A percentile compares a stretch with the other conserved stretches of the same genome.
These are phyloP conservation scores for Zygosaccharomyces pseudobailii DNA, from an alignment of 1,139 yeast genomes.

Conservation along the genomic window DNA sequence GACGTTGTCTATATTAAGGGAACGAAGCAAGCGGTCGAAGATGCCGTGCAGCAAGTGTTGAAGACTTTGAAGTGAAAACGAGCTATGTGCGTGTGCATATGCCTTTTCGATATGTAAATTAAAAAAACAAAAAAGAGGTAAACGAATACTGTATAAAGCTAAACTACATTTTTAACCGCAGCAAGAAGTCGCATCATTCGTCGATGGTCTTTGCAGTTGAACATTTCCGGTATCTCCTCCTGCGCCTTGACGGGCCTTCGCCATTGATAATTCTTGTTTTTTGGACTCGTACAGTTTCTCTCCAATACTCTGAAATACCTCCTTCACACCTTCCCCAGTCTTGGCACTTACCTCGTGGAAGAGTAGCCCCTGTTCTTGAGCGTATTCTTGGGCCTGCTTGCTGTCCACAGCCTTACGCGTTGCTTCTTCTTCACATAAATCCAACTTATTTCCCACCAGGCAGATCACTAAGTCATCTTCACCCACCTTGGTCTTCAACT, in stretches of 20 bases:
- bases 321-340: constrained; percentile 76
- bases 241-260: constrained; percentile 23
- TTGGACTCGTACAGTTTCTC: constrained; percentile 42
- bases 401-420: constrained; percentile 46
- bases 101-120: constrained; percentile 3
- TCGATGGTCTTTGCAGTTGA: constrained; percentile 44
- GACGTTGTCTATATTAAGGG: constrained; percentile 46
- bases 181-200: constrained; percentile 41
- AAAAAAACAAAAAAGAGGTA: not conserved
- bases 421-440: constrained; percentile 42
- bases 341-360: constrained; percentile 95
- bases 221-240: constrained; percentile 29
- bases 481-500: constrained; percentile 84
- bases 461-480: constrained; percentile 72
- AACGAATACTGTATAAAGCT: constrained; percentile 1
- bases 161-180: constrained; percentile 25
- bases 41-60: constrained; percentile 40
- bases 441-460: constrained; percentile 77
- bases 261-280: constrained; percentile 24
- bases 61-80: constrained; percentile 18
- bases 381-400: constrained; percentile 53
- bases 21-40: constrained; percentile 37
- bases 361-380: constrained; percentile 68
- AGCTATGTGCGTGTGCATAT: not conserved
- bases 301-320: constrained; percentile 79